These are phyloP conservation scores for Luffa aegyptiaca DNA, from an alignment of 306 rosid genomes.

Conservation along the genomic window DNA sequence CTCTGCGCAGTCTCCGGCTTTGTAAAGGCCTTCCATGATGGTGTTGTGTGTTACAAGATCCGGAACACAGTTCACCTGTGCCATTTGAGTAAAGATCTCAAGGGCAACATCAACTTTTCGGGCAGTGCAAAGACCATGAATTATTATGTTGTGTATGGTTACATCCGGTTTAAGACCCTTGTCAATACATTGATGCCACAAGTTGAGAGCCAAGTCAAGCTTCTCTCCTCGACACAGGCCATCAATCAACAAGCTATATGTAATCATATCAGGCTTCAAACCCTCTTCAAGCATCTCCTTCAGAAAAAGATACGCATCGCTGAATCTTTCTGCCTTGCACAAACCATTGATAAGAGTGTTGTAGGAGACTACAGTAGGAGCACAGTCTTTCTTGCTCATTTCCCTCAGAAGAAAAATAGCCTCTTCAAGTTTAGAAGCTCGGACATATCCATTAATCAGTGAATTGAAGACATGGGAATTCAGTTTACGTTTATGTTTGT, in stretches of 20 bases:
- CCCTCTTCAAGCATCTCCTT: slow-evolving; percentile 70
- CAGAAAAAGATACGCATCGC: slow-evolving; percentile 48
- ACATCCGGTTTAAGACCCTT: slow-evolving; percentile 55
- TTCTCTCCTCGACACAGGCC: slow-evolving; percentile 60
- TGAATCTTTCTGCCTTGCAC: slow-evolving; percentile 52
- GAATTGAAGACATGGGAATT: slow-evolving; percentile 64
- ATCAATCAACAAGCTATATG: slow-evolving; percentile 60
- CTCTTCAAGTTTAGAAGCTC: slow-evolving; percentile 46
- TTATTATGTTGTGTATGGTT: slow-evolving; percentile 59
- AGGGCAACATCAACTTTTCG: slow-evolving; percentile 55
- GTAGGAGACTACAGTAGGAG: slow-evolving; percentile 62
- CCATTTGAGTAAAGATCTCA: slow-evolving; percentile 54
- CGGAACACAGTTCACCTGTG: slow-evolving; percentile 33
- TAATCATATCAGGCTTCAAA: slow-evolving; percentile 65
- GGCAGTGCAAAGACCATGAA: slow-evolving; percentile 74
- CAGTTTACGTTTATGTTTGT: slow-evolving; percentile 31
- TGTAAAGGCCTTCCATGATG: slow-evolving; percentile 79
- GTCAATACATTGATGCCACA: slow-evolving; percentile 56
- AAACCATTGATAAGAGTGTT: slow-evolving; percentile 75
- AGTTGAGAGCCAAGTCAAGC: slow-evolving; percentile 41
- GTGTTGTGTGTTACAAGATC: slow-evolving; percentile 83
- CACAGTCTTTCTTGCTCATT: slow-evolving; percentile 47
- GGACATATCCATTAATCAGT: slow-evolving; percentile 51
- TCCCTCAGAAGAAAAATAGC: slow-evolving; percentile 45
- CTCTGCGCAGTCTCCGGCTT: slow-evolving; percentile 45